Evolutionary conservation across 257 asterid species (phyloP).

Genomic region (Solanum chiquidenum): DNA sequence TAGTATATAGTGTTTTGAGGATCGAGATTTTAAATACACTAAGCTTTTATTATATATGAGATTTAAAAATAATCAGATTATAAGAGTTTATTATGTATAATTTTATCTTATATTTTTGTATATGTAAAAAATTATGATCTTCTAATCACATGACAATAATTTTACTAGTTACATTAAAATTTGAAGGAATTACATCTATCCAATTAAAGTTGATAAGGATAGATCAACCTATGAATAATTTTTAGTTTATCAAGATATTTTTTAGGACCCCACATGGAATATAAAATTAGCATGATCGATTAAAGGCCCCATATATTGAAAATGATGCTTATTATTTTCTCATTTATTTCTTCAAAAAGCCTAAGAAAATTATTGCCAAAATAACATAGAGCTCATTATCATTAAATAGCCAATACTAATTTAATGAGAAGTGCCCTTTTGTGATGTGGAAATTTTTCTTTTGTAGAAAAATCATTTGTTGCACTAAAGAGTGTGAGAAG

Average conservation of each 20-base stretch:
- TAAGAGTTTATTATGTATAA: background rate
- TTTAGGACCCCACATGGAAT: background rate
- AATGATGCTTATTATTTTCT: background rate
- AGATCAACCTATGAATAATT: background rate
- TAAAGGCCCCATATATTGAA: background rate
- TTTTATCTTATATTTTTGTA: background rate
- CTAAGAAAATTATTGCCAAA: background rate
- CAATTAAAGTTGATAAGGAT: background rate
- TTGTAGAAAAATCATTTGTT: background rate
- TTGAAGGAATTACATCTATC: background rate
- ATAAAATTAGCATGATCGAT: background rate
- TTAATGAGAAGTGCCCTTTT: background rate
- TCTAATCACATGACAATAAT: background rate
- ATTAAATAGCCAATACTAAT: background rate
- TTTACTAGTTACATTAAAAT: background rate
- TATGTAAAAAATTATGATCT: rapidly evolving
- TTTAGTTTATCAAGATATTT: background rate
- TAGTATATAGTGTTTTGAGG: background rate
- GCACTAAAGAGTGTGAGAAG: background rate
- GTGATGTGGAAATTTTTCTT: background rate
- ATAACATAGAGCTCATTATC: background rate
- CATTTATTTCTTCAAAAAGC: background rate
- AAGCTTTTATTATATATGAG: rapidly evolving
- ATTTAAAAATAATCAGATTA: background rate
- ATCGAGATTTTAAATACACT: background rate